These are phyloP conservation scores for Chlorella sp. DNA, from an alignment of 139 green algal genomes.

Conservation along the genomic window DNA sequence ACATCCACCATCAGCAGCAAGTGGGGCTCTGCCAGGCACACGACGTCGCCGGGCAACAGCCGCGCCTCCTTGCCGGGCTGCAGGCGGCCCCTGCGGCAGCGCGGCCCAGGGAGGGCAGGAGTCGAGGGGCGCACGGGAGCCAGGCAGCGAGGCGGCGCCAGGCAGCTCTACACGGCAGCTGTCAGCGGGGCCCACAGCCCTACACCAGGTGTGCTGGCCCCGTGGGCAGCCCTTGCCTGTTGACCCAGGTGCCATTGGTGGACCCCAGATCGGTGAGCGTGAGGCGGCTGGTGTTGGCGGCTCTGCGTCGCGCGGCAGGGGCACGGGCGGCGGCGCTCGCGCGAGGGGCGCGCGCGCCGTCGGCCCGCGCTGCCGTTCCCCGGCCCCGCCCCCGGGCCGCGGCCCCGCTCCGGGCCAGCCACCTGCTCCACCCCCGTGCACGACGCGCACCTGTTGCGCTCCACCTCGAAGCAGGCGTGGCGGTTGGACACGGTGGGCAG, in stretches of 20 bases:
- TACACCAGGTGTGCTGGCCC: too few species aligned
- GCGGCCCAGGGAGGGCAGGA: background rate
- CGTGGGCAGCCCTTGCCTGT: conserved; percentile 18
- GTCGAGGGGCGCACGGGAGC: background rate
- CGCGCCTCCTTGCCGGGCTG: conserved; percentile 21
- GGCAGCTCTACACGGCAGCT: background rate
- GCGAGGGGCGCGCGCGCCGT: too few species aligned
- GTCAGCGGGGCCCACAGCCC: too few species aligned
- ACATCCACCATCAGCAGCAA: conserved; percentile 38
- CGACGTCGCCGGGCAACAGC: conserved; percentile 38
- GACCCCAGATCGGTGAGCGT: conserved; percentile 45
- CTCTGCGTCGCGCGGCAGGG: background rate
- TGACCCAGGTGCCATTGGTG: conserved; percentile 52
- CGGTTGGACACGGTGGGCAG: conserved; percentile 35
- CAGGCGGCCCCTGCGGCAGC: conserved; percentile 4
- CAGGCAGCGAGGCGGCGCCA: background rate
- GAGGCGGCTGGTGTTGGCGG: conserved; percentile 7
- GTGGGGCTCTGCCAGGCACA: conserved; percentile 36
- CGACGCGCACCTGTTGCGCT: too few species aligned
- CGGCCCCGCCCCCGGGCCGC: too few species aligned
- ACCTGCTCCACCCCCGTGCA: too few species aligned
- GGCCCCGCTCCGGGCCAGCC: too few species aligned
- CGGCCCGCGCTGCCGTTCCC: too few species aligned
- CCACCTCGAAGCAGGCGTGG: conserved; percentile 43
- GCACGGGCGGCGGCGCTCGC: too few species aligned